A percentile compares a stretch with the other conserved stretches of the same genome.
phyloP scores from a whole-genome alignment of 441 rosid genomes.

The Arabidopsis lyrata region DNA sequence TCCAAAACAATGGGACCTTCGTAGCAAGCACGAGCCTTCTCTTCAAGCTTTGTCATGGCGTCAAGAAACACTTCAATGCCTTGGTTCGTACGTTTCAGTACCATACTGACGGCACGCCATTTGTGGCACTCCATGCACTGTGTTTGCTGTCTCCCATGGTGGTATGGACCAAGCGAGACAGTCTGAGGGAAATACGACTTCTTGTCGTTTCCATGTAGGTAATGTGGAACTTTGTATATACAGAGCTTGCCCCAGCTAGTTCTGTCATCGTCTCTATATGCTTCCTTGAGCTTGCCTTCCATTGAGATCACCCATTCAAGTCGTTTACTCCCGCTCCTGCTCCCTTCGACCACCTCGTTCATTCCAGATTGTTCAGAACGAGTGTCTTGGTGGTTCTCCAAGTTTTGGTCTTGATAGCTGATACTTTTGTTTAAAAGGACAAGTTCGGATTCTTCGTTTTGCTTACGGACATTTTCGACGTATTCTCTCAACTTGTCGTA shows the following conservation, averaged over 20 bases:
- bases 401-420: too few species aligned
- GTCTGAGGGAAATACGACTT: constrained; percentile 76
- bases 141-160: constrained; percentile 63
- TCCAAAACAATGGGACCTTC: constrained; percentile 55
- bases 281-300: constrained; percentile 45
- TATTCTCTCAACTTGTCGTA: too few species aligned
- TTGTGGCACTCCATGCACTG: constrained; percentile 79
- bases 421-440: too few species aligned
- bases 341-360: too few species aligned
- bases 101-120: constrained; percentile 70
- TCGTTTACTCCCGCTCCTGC: too few species aligned
- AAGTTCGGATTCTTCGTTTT: too few species aligned
- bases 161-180: constrained; percentile 83
- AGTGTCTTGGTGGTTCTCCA: too few species aligned
- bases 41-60: constrained; percentile 65
- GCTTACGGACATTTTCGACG: too few species aligned
- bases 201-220: constrained; percentile 68
- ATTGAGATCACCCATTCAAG: constrained; percentile 66
- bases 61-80: constrained; percentile 60
- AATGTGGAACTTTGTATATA: constrained; percentile 77
- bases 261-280: not conserved
- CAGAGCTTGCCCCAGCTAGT: constrained; percentile 42
- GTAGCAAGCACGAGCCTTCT: constrained; percentile 67
- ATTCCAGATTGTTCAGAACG: too few species aligned
- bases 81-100: constrained; percentile 59